A percentile compares a stretch with the other conserved stretches of the same genome.
Evolutionary conservation across 345 rosid genomes (phyloP).

Genomic region (Abelmoschus esculentus): DNA sequence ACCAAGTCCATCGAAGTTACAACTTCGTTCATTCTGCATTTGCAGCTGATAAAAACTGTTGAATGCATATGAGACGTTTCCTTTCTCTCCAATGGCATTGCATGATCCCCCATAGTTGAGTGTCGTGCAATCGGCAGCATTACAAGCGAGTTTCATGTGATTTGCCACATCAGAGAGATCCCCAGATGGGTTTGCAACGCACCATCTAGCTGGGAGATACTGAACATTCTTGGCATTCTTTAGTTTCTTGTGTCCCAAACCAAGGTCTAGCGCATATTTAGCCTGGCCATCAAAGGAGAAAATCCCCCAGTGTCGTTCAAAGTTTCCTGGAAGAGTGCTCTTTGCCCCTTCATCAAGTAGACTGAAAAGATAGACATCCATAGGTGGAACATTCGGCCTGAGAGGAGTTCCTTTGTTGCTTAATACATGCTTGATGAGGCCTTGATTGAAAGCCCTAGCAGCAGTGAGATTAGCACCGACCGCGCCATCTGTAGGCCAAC

Average conservation of each 20-base stretch:
- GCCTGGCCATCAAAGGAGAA: constrained; percentile 98
- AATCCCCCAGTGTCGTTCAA: constrained; percentile 97
- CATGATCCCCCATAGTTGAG: constrained; percentile 85
- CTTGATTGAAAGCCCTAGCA: constrained; percentile 84
- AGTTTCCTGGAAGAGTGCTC: constrained; percentile 71
- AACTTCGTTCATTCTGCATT: constrained; percentile 71
- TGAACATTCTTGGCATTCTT: constrained; percentile 64
- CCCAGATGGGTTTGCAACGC: constrained; percentile 68
- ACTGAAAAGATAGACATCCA: constrained; percentile 80
- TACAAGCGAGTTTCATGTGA: constrained; percentile 74
- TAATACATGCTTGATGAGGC: constrained; percentile 59
- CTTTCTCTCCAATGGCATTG: constrained; percentile 74
- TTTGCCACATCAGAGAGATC: constrained; percentile 59
- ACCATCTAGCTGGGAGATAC: constrained; percentile 92
- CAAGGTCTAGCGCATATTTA: constrained; percentile 72
- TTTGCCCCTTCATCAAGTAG: constrained; percentile 92
- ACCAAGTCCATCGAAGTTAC: constrained; percentile 87
- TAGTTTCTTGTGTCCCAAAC: constrained; percentile 58
- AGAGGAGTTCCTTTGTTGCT: constrained; percentile 84
- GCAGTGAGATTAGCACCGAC: constrained; percentile 75
- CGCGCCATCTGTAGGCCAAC: constrained; percentile 95
- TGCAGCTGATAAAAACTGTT: constrained; percentile 91
- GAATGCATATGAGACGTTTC: constrained; percentile 83
- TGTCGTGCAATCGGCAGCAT: constrained; percentile 83
- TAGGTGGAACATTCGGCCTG: constrained; percentile 68